Conservation (phyloP, 257 asterid genomes). For the Solanum infundibuliforme region DNA sequence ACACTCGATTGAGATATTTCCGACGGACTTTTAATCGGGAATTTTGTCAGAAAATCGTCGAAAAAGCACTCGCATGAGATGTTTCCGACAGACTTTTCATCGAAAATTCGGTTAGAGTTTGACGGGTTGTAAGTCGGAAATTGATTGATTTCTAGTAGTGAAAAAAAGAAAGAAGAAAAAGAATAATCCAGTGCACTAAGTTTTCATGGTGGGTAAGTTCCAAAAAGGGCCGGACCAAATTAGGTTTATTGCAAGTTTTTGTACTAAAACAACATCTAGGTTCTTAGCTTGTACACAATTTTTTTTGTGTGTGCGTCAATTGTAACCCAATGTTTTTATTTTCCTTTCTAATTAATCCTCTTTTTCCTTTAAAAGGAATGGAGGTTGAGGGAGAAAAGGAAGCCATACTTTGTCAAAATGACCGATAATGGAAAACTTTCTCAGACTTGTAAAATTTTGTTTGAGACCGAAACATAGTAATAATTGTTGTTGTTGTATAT, state of each 20-base stretch:
- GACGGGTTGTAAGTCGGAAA: too few species aligned
- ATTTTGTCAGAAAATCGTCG: rapidly evolving
- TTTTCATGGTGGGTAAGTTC: background rate
- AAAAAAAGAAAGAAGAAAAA: background rate
- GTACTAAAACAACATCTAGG: background rate
- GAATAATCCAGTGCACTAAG: background rate
- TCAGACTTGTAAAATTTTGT: background rate
- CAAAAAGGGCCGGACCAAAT: background rate
- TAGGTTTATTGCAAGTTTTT: background rate
- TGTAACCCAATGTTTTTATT: background rate
- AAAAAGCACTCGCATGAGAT: background rate
- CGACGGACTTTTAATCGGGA: background rate
- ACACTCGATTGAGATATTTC: background rate
- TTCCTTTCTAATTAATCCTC: background rate
- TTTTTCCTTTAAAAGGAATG: background rate
- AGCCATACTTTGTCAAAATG: background rate
- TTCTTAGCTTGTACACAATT: background rate
- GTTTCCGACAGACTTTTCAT: background rate
- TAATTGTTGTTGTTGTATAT: background rate
- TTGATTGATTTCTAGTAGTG: background rate
- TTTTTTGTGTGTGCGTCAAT: background rate
- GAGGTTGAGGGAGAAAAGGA: background rate
- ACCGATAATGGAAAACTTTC: background rate
- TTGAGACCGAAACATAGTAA: background rate
- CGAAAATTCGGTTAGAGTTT: background rate